Percentiles rank a stretch among this genome's conserved stretches.
Conservation (phyloP, 306 rosid genomes). For the Malus orientalis region DNA sequence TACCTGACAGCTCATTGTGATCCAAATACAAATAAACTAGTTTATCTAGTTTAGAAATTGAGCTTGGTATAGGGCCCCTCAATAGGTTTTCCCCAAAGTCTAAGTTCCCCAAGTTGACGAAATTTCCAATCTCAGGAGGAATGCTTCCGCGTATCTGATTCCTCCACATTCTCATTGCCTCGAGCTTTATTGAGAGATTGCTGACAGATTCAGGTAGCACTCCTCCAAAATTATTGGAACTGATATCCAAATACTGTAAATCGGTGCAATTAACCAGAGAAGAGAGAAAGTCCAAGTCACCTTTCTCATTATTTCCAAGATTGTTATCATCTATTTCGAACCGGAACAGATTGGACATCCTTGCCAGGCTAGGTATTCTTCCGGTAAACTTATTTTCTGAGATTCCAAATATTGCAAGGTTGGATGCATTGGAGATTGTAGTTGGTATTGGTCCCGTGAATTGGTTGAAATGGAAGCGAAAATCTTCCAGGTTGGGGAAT, state of each 20-base stretch:
- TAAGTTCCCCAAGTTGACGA: not conserved
- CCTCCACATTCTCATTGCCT: not conserved
- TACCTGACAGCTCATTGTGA: not conserved
- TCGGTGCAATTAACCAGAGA: conserved; percentile 12
- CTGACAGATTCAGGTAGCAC: conserved; percentile 6
- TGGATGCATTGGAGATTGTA: too few species aligned
- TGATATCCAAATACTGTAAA: not conserved
- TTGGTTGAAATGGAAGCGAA: fast-evolving
- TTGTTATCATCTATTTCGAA: not conserved
- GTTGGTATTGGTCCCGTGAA: not conserved
- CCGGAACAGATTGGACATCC: not conserved
- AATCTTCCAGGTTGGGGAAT: not conserved
- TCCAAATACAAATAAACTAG: not conserved
- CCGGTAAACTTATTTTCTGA: not conserved
- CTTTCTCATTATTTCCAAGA: conserved; percentile 9
- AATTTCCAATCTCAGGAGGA: conserved; percentile 13
- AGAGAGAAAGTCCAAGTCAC: conserved; percentile 17
- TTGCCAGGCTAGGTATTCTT: conserved; percentile 14
- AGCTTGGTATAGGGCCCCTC: conserved; percentile 9
- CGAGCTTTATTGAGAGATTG: conserved; percentile 22
- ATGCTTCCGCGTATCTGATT: conserved; percentile 18
- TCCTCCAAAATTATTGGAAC: conserved; percentile 18
- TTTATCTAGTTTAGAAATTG: not conserved
- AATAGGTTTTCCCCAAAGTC: not conserved
- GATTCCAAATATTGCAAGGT: not conserved